Percentiles rank a stretch among this genome's conserved stretches.
Evolutionary conservation across 768 basidiomycete species (phyloP).

Genomic region (Pleurotus sapidus): DNA sequence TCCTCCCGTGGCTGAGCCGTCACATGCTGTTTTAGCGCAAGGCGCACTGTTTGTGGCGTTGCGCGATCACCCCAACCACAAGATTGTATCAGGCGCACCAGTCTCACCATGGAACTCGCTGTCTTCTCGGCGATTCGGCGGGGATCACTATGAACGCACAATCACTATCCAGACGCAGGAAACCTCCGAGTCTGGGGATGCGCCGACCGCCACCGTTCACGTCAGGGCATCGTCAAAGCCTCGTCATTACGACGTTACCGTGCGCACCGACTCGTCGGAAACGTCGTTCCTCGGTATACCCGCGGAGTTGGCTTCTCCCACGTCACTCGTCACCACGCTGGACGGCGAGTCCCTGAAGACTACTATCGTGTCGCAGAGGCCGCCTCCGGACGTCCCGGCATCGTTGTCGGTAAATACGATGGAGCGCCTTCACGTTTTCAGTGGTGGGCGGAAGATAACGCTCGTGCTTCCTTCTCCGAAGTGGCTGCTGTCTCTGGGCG

Average conservation of each 20-base stretch:
- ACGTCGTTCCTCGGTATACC: constrained; percentile 46
- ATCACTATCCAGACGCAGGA: constrained; percentile 63
- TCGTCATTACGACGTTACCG: constrained; percentile 53
- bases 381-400: constrained; percentile 48
- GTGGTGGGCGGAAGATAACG: constrained; percentile 58
- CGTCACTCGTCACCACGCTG: constrained; percentile 53
- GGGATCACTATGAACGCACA: constrained; percentile 61
- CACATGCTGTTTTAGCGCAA: constrained; percentile 66
- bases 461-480: constrained; percentile 66
- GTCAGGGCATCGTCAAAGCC: constrained; percentile 30
- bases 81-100: constrained; percentile 14
- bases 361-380: constrained; percentile 75
- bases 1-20: constrained; percentile 56
- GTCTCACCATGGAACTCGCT: constrained; percentile 69
- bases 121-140: constrained; percentile 74
- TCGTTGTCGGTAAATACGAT: constrained; percentile 54
- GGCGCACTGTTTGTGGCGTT: constrained; percentile 76
- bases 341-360: constrained; percentile 45
- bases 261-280: constrained; percentile 29
- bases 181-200: constrained; percentile 29
- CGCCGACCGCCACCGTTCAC: constrained; percentile 33
- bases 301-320: constrained; percentile 54
- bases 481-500: constrained; percentile 69
- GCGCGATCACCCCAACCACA: constrained; percentile 45
- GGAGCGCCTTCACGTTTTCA: constrained; percentile 79